phyloP scores from a whole-genome alignment of 495 filamentous ascomycete genomes.

The Talaromyces thailandensis region DNA sequence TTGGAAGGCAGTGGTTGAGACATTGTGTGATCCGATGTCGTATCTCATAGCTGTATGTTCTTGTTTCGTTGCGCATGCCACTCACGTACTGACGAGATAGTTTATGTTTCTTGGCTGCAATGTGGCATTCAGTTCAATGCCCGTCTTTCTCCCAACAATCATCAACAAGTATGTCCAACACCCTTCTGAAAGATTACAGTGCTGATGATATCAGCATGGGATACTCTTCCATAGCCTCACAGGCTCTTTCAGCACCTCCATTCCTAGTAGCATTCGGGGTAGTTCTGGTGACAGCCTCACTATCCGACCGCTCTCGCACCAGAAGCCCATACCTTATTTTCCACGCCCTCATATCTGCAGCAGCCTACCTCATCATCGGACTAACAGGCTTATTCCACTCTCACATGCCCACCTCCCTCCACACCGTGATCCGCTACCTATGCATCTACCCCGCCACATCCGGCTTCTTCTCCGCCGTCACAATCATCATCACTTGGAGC shows the following conservation, averaged over 20 bases:
- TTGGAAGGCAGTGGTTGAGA: conserved; percentile 42
- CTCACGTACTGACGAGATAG: conserved; percentile 13
- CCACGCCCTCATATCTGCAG: conserved; percentile 46
- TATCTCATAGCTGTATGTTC: conserved; percentile 57
- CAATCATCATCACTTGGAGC: conserved; percentile 56
- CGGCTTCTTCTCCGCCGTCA: conserved; percentile 55
- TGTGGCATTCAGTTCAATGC: conserved; percentile 50
- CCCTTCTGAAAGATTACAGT: neutral
- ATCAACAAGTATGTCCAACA: conserved; percentile 38
- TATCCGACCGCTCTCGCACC: conserved; percentile 38
- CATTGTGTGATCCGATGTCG: conserved; percentile 52
- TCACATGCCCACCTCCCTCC: conserved; percentile 15
- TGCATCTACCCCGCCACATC: conserved; percentile 47
- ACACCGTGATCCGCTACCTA: conserved; percentile 41
- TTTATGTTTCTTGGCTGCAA: conserved; percentile 53
- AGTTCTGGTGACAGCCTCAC: conserved; percentile 37
- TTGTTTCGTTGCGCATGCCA: neutral
- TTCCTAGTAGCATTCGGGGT: conserved; percentile 46
- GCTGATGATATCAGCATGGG: conserved; percentile 28
- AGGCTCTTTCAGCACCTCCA: conserved; percentile 49
- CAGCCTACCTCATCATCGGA: conserved; percentile 52
- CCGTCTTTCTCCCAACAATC: conserved; percentile 51
- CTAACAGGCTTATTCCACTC: conserved; percentile 29
- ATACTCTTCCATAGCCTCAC: conserved; percentile 34
- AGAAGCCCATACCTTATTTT: conserved; percentile 42